Base-by-base conservation (phyloP, 495 filamentous ascomycete species). In the Aspergillus incahuasiensis region DNA sequence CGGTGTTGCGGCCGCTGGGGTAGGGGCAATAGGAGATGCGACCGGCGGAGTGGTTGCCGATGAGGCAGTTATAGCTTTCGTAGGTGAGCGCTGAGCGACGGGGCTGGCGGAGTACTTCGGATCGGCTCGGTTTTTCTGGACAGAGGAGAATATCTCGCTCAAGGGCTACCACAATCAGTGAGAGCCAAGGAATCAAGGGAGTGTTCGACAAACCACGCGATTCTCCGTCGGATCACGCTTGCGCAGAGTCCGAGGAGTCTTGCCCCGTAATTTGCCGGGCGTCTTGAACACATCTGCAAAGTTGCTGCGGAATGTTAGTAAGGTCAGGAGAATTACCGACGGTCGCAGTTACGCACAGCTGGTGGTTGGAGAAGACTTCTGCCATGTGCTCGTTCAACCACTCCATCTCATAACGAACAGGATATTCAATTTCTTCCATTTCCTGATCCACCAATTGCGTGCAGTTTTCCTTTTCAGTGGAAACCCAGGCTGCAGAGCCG, bases 361-460 rank as follows among this genome's bases (percentile, higher is more conserved):
- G 85, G 67, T 89, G 88, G 60, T 86, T 84, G 60, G 83, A 88
- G 67, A 97, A 95, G 55, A 97, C 89, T 59, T 95, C 90, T 25
- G 84, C 83, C 92, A 97, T 96, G 70, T 97, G 92, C 71, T 97
- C 92, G 63, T 96, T 96, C 62, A 97, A 72, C 91, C 92, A 97
- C 61, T 94, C 92, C 65, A 96, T 74, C 63, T 97, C 92, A 72
- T 95, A 91, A 40, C 87, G 84, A 56, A 87, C 90, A 0, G 89
- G 86, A 71, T 88, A 97, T 48, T 88, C 82, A 64, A 96, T 91
- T 68, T 95, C 91, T 58, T 96, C 91, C 47, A 88, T 76, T 68
- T 97, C 94, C 62, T 88, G 80, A 5, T 79, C 75, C 34, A 85
- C 72, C 39, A 88, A 74, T 21, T 83, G 77, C 25, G 74, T 66